These are phyloP conservation scores for Solioccasus polychromus DNA, from an alignment of 768 basidiomycete species.

Conservation along the genomic window DNA sequence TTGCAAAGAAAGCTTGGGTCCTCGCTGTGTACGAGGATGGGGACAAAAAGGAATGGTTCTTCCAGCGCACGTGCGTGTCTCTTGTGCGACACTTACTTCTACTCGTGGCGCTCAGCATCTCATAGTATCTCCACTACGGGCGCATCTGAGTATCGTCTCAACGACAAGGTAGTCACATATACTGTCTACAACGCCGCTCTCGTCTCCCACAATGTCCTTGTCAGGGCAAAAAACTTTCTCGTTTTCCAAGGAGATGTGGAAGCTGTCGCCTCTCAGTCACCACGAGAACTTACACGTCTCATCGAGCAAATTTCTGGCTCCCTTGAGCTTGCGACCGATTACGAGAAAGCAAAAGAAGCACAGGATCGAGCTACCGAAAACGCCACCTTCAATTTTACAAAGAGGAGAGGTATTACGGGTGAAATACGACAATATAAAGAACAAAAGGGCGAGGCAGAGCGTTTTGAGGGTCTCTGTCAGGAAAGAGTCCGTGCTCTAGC, in stretches of 20 bases:
- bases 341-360: slow-evolving; percentile 83
- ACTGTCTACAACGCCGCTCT: slow-evolving; percentile 87
- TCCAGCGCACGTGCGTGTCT: slow-evolving; percentile 86
- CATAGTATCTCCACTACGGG: slow-evolving; percentile 83
- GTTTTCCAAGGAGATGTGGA: slow-evolving; percentile 99
- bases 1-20: slow-evolving; percentile 94
- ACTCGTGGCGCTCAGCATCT: not conserved
- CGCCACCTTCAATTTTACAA: slow-evolving; percentile 92
- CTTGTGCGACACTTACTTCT: not conserved
- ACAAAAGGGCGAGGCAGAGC: slow-evolving; percentile 89
- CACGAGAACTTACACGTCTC: slow-evolving; percentile 83
- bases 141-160: slow-evolving; percentile 87
- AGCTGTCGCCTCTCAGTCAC: slow-evolving; percentile 92
- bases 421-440: slow-evolving; percentile 98
- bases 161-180: slow-evolving; percentile 78
- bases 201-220: slow-evolving; percentile 87
- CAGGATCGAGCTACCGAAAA: slow-evolving; percentile 92
- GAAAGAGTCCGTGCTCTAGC: slow-evolving; percentile 54
- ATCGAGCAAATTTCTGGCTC: slow-evolving; percentile 97
- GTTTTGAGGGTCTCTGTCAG: slow-evolving; percentile 74
- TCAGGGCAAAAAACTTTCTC: slow-evolving; percentile 98
- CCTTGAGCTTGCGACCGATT: slow-evolving; percentile 82
- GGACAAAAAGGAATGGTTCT: slow-evolving; percentile 79
- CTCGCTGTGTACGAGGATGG: slow-evolving; percentile 84
- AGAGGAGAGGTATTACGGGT: slow-evolving; percentile 87